Percentiles rank a stretch among this genome's conserved stretches.
Conservation (phyloP, 2,329 filamentous ascomycete species). For the Verticillium dahliae region DNA sequence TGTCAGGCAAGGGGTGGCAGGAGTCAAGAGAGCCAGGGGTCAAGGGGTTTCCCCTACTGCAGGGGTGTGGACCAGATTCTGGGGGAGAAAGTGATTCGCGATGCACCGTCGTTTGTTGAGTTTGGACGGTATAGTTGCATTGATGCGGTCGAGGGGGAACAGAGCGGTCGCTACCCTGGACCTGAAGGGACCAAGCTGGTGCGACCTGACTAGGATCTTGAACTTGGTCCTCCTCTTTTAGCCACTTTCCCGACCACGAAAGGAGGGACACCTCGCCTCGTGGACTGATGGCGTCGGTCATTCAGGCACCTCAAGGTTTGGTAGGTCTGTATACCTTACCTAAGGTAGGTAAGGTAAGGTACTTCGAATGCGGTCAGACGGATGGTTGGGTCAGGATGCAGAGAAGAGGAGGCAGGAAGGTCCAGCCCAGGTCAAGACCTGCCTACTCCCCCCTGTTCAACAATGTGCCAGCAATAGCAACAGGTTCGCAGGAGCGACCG, state of each 20-base stretch:
- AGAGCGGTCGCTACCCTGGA: constrained; percentile 1
- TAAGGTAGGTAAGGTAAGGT: too few species aligned
- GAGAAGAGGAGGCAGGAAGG: neutral
- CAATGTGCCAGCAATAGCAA: neutral
- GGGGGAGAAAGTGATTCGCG: neutral
- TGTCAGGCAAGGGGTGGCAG: neutral
- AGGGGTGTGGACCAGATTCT: neutral
- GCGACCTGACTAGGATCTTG: neutral
- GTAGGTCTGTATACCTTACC: too few species aligned
- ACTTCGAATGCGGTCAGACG: neutral
- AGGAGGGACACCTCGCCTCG: too few species aligned
- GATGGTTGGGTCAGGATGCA: neutral
- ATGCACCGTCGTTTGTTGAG: neutral
- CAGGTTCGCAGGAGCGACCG: neutral
- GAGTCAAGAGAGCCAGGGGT: neutral
- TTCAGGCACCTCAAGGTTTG: too few species aligned
- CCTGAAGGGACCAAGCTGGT: neutral
- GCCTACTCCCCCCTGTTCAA: neutral
- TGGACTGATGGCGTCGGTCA: too few species aligned
- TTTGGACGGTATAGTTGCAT: constrained; percentile 3
- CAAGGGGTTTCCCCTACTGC: neutral
- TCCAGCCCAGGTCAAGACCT: neutral
- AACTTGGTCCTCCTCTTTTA: neutral
- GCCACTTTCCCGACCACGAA: too few species aligned
- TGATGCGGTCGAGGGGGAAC: constrained; percentile 2